A percentile compares a stretch with the other conserved stretches of the same genome.
phyloP scores from a whole-genome alignment of 495 filamentous ascomycete genomes.

The Copromyces sp. region DNA sequence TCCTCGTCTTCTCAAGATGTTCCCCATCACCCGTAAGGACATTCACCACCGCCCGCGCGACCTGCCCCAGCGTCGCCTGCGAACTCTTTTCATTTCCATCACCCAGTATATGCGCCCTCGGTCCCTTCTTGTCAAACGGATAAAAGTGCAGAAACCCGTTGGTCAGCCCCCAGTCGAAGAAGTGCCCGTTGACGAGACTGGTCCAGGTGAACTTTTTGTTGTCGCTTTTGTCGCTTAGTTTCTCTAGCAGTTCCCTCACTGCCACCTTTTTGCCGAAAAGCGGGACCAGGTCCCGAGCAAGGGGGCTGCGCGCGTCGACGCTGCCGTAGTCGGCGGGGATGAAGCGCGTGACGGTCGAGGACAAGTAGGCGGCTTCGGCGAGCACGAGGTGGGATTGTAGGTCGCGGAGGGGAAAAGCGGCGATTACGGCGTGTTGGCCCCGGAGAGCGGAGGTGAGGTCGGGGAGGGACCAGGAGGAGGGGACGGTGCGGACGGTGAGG shows the following conservation, averaged over 20 bases:
- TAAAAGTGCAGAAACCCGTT: conserved; percentile 28
- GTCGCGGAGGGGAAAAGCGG: conserved; percentile 20
- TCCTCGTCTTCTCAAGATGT: conserved; percentile 27
- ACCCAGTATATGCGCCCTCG: conserved; percentile 29
- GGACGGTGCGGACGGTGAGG: conserved; percentile 3
- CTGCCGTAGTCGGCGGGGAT: conserved; percentile 47
- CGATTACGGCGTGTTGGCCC: conserved; percentile 17
- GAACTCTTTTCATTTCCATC: conserved; percentile 31
- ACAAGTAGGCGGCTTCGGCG: conserved; percentile 37
- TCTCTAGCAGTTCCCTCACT: conserved; percentile 14
- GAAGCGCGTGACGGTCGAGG: conserved; percentile 38
- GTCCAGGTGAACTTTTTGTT: conserved; percentile 39
- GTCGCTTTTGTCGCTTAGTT: neutral
- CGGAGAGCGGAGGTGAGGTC: conserved; percentile 7
- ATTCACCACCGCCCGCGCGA: conserved; percentile 29
- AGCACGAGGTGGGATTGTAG: conserved; percentile 30
- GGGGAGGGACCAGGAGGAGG: conserved; percentile 7
- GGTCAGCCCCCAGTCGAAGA: conserved; percentile 38
- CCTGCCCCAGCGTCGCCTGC: conserved; percentile 24
- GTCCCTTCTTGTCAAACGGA: conserved; percentile 12
- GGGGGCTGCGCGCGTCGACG: conserved; percentile 23
- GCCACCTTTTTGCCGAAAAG: conserved; percentile 23
- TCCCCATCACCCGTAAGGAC: conserved; percentile 23
- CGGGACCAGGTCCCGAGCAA: conserved; percentile 24
- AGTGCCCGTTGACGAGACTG: conserved; percentile 30